Evolutionary conservation across 192 early-diverging fungal genomes (phyloP), one percentile per base, ranked within the genome.

Genomic region (Umbelopsis ramanniana): DNA sequence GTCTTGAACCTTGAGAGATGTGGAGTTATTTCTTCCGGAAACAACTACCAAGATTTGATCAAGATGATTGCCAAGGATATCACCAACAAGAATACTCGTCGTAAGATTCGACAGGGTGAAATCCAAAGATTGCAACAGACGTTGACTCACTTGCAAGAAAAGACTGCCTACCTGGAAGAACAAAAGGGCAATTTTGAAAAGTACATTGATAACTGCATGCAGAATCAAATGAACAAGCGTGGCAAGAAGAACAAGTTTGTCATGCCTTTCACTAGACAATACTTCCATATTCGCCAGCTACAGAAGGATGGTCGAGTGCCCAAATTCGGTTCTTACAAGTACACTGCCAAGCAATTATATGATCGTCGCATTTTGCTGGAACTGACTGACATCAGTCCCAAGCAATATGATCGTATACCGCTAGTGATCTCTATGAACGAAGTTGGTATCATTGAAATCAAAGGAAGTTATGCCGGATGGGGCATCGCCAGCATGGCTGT

Each of bases 241-340:
- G 83, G 84, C 52, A 92, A 91, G 76, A 92, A 91, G 75, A 71
- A 69, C 70, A 88, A 83, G 17, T 86, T 89, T 45, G 84, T 91
- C 68, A 81, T 96, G 71, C 92, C 94, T 22, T 98, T 99, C 81
- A 94, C 95, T 7, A 84, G 91, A 38, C 98, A 99, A 85, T 98
- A 98, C 78, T 96, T 91, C 84, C 97, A 99, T 79, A 79, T 97
- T 70, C 85, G 90, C 14, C 91, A 93, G 45, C 84, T 99, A 53
- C 87, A 97, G 76, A 81, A 85, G 37, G 87, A 94, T 60, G 97
- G 97, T 22, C 87, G 83, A 8, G 93, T 99, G 37, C 98, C 98
- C 0, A 86, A 93, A 73, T 99, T 96, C 81, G 98, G 98, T 5
- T 98, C 97, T 52, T 98, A 89, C 89, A 98, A 99, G 89, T 99